Percentiles rank a stretch among this genome's conserved stretches.
Evolutionary conservation across 495 filamentous ascomycete species (phyloP).

Genomic region (Hypoxylon fragiforme): DNA sequence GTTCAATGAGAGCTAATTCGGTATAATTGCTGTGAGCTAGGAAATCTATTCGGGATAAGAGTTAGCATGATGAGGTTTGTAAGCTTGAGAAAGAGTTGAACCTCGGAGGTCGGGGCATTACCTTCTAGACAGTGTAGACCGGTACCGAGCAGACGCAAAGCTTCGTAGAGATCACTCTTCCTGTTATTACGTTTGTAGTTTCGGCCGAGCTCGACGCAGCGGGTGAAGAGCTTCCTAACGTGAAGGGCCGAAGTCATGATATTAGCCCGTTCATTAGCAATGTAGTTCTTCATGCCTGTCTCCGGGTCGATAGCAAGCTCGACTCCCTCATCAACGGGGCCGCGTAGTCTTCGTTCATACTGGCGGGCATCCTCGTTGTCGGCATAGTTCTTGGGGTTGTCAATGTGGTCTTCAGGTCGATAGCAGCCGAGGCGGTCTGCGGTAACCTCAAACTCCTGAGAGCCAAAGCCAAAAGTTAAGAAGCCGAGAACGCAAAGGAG

Average conservation of each 20-base stretch:
- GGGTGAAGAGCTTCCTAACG: conserved; percentile 70
- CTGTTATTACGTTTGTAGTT: conserved; percentile 62
- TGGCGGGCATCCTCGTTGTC: conserved; percentile 83
- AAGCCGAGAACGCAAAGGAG: conserved; percentile 67
- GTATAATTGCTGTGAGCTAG: conserved; percentile 90
- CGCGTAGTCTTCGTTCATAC: conserved; percentile 77
- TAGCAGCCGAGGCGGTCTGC: conserved; percentile 86
- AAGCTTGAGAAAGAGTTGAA: too few relatives aligned
- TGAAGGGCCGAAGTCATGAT: conserved; percentile 78
- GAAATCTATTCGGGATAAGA: conserved; percentile 58
- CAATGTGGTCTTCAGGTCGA: conserved; percentile 85
- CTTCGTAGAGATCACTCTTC: conserved; percentile 79
- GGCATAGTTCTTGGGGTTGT: conserved; percentile 78
- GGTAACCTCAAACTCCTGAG: conserved; percentile 89
- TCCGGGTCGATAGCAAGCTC: conserved; percentile 76
- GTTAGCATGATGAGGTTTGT: too few relatives aligned
- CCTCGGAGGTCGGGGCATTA: too few relatives aligned
- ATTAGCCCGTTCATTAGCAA: conserved; percentile 73
- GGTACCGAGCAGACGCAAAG: conserved; percentile 80
- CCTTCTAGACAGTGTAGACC: conserved; percentile 86
- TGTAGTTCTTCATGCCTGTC: conserved; percentile 90
- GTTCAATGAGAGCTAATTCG: conserved; percentile 81
- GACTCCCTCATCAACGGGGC: conserved; percentile 74
- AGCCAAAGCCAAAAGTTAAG: conserved; percentile 77
- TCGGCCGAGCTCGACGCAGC: conserved; percentile 73